Percentiles rank a stretch among this genome's conserved stretches.
Evolutionary conservation across 2,329 filamentous ascomycete genomes (phyloP).

Genomic region (Aspergillus latus): DNA sequence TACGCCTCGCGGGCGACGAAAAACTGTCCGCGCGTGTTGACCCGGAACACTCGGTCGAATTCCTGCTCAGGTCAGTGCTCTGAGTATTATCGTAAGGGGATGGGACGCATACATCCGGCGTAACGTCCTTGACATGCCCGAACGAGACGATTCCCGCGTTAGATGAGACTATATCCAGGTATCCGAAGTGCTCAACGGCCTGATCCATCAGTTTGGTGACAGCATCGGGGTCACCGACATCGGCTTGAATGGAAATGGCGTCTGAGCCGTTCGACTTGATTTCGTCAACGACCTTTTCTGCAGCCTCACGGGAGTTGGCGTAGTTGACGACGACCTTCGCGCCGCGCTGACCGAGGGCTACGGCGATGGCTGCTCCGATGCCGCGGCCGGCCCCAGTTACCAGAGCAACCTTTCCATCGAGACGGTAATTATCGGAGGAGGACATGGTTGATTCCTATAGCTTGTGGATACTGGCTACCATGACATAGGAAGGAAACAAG

Average conservation of each 20-base stretch:
- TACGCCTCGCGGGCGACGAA: slow-evolving; percentile 66
- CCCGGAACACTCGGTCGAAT: slow-evolving; percentile 57
- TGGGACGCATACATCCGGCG: slow-evolving; percentile 19
- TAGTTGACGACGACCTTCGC: slow-evolving; percentile 45
- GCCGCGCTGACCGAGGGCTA: slow-evolving; percentile 43
- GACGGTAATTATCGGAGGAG: slow-evolving; percentile 1
- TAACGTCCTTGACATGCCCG: slow-evolving; percentile 36
- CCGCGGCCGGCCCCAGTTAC: slow-evolving; percentile 40
- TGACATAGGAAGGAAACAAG: too few species aligned
- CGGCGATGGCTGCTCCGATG: slow-evolving; percentile 43
- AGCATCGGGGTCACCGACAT: slow-evolving; percentile 66
- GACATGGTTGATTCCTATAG: not conserved
- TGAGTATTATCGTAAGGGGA: too few species aligned
- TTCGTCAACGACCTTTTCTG: slow-evolving; percentile 63
- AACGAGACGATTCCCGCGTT: slow-evolving; percentile 35
- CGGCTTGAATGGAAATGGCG: slow-evolving; percentile 65
- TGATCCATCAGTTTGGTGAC: slow-evolving; percentile 59
- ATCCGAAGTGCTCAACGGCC: slow-evolving; percentile 63
- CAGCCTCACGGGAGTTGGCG: slow-evolving; percentile 62
- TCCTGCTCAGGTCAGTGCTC: slow-evolving; percentile 17
- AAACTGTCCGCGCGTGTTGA: slow-evolving; percentile 65
- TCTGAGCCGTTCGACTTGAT: slow-evolving; percentile 66
- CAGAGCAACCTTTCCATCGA: slow-evolving; percentile 40
- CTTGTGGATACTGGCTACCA: too few species aligned
- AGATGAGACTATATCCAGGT: slow-evolving; percentile 64